Base-by-base conservation (phyloP, 352 stramenopile genomes). In the Pythium rishiriense region DNA sequence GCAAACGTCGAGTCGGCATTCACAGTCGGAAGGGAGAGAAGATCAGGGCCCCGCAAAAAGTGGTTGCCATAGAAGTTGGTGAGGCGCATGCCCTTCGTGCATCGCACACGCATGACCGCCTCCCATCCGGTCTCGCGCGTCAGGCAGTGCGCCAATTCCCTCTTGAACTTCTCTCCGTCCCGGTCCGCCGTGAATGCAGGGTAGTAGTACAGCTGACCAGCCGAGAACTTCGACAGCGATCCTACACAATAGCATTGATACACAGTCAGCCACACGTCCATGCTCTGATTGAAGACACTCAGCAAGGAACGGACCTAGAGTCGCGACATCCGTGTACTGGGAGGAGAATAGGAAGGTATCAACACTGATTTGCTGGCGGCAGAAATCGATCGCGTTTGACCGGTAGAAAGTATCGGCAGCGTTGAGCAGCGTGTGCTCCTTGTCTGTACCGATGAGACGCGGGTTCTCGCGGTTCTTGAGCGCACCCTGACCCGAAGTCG, bases 31-130 rank as follows among this genome's bases (percentile, higher is more conserved):
- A 99, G 76, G 17, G 97, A 96, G 59, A 99, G 75, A 0, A 99
- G 81, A 74, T 99, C 98, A 3, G 94, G 96, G 22, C 96, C 97
- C 28, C 97, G 92, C 71, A 99, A 89, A 72, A 98, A 99, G 66
- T 98, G 98, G 72, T 99, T 99, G 68, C 98, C 98, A 75, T 99
- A 98, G 72, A 99, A 99, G 69, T 98, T 98, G 29, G 85, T 87
- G 47, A 99, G 90, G n/a, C 94, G 90, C 88, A 99, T 98, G 64
- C 97, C 97, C 73, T 98, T 96, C 15, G 96, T 99, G 69, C 91
- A 98, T 46, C 97, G 94, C 66, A 99, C 96, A 60, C 97, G 89
- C 87, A 99, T 98, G 28, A 99, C 97, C 6, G 93, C 91, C 74
- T 99, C 97, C 71, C 92, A 98, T 9, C 81, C 88, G 39, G 96